Evolutionary conservation across 176 grass and related monocot genomes (phyloP).

Genomic region (Saccharum spontaneum): DNA sequence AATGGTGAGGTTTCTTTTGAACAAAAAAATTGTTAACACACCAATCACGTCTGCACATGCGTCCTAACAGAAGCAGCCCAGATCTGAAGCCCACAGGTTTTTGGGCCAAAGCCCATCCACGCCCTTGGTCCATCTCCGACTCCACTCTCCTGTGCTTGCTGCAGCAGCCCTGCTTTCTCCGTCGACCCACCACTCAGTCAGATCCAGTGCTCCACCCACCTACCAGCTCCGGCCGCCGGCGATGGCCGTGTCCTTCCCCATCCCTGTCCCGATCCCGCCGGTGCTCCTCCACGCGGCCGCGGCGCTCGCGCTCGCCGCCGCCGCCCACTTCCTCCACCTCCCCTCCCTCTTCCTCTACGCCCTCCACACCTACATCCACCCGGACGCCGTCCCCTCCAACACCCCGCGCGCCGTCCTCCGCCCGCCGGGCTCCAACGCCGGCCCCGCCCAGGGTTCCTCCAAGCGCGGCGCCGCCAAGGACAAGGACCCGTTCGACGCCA

Average conservation of each 20-base stretch:
- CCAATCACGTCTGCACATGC: background rate
- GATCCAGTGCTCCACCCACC: slow-evolving; percentile 46
- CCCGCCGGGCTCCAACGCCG: slow-evolving; percentile 26
- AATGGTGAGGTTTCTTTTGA: no score
- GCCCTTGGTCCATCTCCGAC: background rate
- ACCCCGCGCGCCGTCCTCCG: slow-evolving; percentile 68
- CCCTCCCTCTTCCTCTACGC: slow-evolving; percentile 67
- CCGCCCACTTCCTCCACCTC: slow-evolving; percentile 51
- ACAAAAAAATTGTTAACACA: no score
- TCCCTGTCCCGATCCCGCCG: slow-evolving; percentile 30
- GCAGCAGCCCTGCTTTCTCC: background rate
- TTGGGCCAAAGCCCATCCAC: background rate
- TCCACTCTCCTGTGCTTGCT: background rate
- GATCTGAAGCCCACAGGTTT: background rate
- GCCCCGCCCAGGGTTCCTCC: background rate
- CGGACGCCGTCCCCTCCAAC: slow-evolving; percentile 63
- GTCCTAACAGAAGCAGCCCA: background rate
- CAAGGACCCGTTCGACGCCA: slow-evolving; percentile 49
- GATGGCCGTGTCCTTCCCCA: slow-evolving; percentile 25
- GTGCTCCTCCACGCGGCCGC: slow-evolving; percentile 32
- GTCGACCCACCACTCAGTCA: slow-evolving; percentile 10
- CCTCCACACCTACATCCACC: slow-evolving; percentile 94
- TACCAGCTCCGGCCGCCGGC: slow-evolving; percentile 34
- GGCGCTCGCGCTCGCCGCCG: background rate
- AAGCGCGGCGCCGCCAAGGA: slow-evolving; percentile 40